These are phyloP conservation scores for Lachnellula arida DNA, from an alignment of 2,329 filamentous ascomycete species.

Conservation along the genomic window DNA sequence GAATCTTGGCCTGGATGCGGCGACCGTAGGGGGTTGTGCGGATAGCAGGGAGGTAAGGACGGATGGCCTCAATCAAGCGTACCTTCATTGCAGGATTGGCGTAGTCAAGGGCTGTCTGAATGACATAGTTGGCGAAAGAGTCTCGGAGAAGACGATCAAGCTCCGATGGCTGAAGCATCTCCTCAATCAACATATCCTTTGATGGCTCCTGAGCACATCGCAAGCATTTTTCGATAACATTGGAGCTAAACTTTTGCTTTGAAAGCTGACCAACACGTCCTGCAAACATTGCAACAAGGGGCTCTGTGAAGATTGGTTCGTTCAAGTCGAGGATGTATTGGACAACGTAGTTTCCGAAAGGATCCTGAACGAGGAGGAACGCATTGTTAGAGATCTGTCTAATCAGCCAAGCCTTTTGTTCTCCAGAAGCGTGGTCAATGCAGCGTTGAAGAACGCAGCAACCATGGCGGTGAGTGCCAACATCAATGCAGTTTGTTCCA, in stretches of 20 bases:
- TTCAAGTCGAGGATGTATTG: constrained; percentile 97
- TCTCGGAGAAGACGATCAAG: constrained; percentile 88
- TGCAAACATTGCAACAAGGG: constrained; percentile 75
- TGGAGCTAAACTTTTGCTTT: constrained; percentile 98
- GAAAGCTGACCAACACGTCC: constrained; percentile 69
- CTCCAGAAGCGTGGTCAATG: constrained; percentile 90
- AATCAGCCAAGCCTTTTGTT: constrained; percentile 85
- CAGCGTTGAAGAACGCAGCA: constrained; percentile 98
- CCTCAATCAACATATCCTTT: constrained; percentile 77
- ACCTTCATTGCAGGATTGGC: constrained; percentile 68
- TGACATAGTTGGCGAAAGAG: constrained; percentile 94
- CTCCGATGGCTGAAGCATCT: constrained; percentile 71
- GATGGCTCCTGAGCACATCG: constrained; percentile 73
- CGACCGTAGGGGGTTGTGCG: constrained; percentile 91
- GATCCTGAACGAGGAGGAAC: constrained; percentile 87
- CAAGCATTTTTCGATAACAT: constrained; percentile 95
- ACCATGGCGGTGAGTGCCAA: constrained; percentile 94
- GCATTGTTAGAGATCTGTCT: constrained; percentile 82
- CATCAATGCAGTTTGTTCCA: constrained; percentile 77
- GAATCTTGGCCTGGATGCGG: constrained; percentile 86
- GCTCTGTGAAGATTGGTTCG: constrained; percentile 81
- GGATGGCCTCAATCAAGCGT: constrained; percentile 76
- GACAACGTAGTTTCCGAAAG: constrained; percentile 97
- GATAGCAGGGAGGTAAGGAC: constrained; percentile 77
- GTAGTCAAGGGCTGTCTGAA: constrained; percentile 91